A percentile compares a stretch with the other conserved stretches of the same genome.
These are phyloP conservation scores for Tolypocladium amazonense DNA, from an alignment of 2,329 filamentous ascomycete genomes.

Conservation along the genomic window DNA sequence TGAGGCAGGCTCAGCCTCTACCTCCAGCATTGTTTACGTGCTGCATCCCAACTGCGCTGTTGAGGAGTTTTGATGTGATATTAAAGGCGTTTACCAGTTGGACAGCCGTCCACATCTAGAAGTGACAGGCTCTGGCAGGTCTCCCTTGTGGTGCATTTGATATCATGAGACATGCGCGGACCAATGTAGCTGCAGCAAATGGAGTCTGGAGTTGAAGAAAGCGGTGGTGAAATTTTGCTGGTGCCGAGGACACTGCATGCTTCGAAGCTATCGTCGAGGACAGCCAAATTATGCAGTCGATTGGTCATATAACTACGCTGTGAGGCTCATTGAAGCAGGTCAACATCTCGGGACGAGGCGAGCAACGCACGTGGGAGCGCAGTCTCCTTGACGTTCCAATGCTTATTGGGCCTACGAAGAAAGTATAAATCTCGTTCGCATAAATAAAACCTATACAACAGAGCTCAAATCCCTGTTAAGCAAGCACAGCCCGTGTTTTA, in stretches of 20 bases:
- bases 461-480: neutral
- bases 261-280: neutral
- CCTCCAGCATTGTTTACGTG: conserved; percentile 58
- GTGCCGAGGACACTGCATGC: neutral
- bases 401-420: neutral
- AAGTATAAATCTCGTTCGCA: neutral
- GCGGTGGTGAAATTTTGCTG: neutral
- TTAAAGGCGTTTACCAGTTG: neutral
- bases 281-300: neutral
- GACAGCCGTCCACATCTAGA: neutral
- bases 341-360: neutral
- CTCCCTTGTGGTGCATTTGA: neutral
- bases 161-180: neutral
- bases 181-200: neutral
- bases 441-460: neutral
- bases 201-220: conserved; percentile 7
- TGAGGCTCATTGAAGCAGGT: neutral
- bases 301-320: neutral
- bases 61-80: conserved; percentile 42
- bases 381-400: neutral
- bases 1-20: conserved; percentile 30
- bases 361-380: neutral
- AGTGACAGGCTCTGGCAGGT: neutral
- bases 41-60: conserved; percentile 89
- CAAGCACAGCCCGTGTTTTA: neutral